Percentiles rank a stretch among this genome's conserved stretches.
phyloP scores from a whole-genome alignment of 2,329 filamentous ascomycete genomes.

The Aspergillus fijiensis region DNA sequence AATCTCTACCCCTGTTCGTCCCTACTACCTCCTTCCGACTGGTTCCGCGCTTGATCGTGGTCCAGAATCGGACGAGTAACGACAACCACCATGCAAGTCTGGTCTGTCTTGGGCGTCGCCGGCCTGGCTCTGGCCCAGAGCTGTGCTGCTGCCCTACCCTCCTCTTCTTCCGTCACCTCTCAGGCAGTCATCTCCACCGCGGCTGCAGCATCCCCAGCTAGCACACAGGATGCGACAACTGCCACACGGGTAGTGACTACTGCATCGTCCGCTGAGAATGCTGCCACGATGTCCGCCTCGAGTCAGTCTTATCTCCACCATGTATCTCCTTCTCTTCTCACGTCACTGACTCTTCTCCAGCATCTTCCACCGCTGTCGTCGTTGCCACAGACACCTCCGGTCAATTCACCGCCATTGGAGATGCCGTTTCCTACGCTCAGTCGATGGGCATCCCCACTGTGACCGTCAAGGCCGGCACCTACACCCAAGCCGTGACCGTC shows the following conservation, averaged over 20 bases:
- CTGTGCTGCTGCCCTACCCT: not conserved
- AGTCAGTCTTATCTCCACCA: no score
- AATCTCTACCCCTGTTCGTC: not conserved
- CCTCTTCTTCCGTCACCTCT: not conserved
- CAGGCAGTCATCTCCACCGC: not conserved
- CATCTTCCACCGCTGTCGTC: constrained; percentile 35
- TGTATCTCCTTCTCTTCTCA: no score
- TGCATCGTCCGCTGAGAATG: no score
- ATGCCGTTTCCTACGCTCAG: constrained; percentile 47
- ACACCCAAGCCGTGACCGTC: constrained; percentile 45
- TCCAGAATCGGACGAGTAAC: not conserved
- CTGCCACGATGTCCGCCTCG: no score
- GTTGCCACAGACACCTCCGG: constrained; percentile 47
- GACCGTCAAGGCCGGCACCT: constrained; percentile 47
- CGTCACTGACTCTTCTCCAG: not conserved
- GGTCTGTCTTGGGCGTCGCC: not conserved
- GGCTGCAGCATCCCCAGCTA: not conserved
- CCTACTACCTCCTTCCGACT: not conserved
- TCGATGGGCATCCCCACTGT: constrained; percentile 45
- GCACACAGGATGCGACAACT: not conserved
- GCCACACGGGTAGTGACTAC: not conserved
- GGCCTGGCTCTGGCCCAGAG: not conserved
- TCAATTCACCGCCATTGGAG: constrained; percentile 48
- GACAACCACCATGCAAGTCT: not conserved
- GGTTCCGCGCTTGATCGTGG: not conserved